Evolutionary conservation across 495 filamentous ascomycete genomes (phyloP), one percentile per base, ranked within the genome.

Genomic region (Haplographium delicatum): DNA sequence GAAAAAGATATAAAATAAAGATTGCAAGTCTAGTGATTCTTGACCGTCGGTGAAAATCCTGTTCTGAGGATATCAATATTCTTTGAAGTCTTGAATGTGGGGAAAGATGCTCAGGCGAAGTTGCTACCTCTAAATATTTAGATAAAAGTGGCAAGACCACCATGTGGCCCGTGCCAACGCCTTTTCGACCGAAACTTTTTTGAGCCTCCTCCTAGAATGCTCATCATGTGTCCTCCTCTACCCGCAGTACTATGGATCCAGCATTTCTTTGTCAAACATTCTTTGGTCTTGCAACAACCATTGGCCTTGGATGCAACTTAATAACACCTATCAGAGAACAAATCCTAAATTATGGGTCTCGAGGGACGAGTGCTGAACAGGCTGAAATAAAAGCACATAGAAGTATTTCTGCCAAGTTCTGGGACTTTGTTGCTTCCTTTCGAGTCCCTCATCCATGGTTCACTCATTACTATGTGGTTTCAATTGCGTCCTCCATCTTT

Each of bases 371-470:
- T 8, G 43, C 53, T 33, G 15, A 31, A 35, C 42, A 23, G 27
- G 38, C 16, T 25, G 20, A 27, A 19, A 18, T 10, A 40, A 47
- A 20, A 47, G 9, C 1, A 1, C 24, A 18, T 4, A 20, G 49
- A 39, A 28, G 11, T 24, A 44, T 27, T 1, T 15, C 39, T 11
- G 18, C 16, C 5, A 44, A 20, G 5, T 4, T 55, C 0, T 26
- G 55, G 4, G 23, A 56, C 6, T 45, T 23, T 15, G 6, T 55
- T 39, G 53, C 41, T 25, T 53, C 47, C 13, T 34, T 57, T 24
- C 72, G 71, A 60, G 85, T 97, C 9, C 90, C 94, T 3, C 93
- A 96, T 64, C 70, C 74, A 44, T 98, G 83, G 74, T 98, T 98
- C 68, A 74, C 69, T 6, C 84, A 90, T 48, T 98, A 95, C 67